phyloP scores from a whole-genome alignment of 805 yeast species.

The Candida arabinofermentans region DNA sequence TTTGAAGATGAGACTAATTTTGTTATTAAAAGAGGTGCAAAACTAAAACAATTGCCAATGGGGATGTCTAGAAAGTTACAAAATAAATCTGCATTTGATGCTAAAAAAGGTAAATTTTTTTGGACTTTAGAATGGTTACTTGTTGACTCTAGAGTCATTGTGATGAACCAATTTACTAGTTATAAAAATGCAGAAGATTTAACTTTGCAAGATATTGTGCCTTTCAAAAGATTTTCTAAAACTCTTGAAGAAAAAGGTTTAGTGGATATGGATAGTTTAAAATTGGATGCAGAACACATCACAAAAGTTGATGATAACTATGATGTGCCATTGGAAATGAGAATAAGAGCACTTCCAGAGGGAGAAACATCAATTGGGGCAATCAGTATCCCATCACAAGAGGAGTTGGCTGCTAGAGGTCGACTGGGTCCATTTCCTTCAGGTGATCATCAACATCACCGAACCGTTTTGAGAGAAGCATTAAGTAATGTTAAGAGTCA shows the following conservation, averaged over 20 bases:
- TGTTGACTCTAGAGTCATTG: constrained; percentile 21
- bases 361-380: neutral
- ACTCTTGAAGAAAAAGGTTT: constrained; percentile 34
- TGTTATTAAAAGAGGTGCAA: constrained; percentile 58
- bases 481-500: constrained; percentile 2
- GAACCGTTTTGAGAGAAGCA: constrained; percentile 2
- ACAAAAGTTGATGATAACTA: neutral
- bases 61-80: constrained; percentile 68
- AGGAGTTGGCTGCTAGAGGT: too few species aligned
- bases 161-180: constrained; percentile 26
- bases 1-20: constrained; percentile 17
- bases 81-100: constrained; percentile 72
- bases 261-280: constrained; percentile 11
- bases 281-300: neutral
- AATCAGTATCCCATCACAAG: neutral
- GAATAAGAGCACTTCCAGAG: neutral
- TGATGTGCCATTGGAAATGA: neutral
- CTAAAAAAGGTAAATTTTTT: constrained; percentile 50
- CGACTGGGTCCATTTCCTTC: too few species aligned
- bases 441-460: too few species aligned
- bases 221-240: constrained; percentile 31
- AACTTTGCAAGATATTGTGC: constrained; percentile 37
- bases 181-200: constrained; percentile 38
- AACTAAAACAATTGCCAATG: constrained; percentile 55
- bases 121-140: constrained; percentile 83